Conservation (phyloP, 768 basidiomycete species). For the Collybia sp. region DNA sequence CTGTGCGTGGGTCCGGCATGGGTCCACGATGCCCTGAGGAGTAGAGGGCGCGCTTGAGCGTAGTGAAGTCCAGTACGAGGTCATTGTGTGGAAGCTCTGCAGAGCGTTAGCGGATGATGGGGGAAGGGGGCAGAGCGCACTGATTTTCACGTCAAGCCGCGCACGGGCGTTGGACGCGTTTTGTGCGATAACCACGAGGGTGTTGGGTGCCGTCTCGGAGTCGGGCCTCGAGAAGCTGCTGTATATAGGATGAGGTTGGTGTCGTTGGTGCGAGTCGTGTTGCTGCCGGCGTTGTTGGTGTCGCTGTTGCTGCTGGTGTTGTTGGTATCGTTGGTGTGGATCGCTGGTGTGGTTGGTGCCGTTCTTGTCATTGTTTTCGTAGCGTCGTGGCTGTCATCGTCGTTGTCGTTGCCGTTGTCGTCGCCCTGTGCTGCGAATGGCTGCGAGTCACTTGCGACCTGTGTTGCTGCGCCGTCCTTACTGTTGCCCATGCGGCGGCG, state of each 20-base stretch:
- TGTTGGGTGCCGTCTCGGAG: slow-evolving; percentile 65
- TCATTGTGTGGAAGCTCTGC: slow-evolving; percentile 73
- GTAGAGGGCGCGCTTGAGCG: slow-evolving; percentile 62
- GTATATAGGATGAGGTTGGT: slow-evolving; percentile 7
- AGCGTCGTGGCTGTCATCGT: no score
- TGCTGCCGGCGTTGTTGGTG: no score
- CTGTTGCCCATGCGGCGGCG: no score
- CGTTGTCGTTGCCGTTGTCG: no score
- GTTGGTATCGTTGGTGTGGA: no score
- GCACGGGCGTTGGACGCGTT: slow-evolving; percentile 48
- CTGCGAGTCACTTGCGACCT: no score
- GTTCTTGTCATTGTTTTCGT: no score
- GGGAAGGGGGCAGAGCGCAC: slow-evolving; percentile 34
- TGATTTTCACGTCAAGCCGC: slow-evolving; percentile 74
- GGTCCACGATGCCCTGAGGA: slow-evolving; percentile 47
- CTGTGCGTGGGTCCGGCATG: slow-evolving; percentile 60
- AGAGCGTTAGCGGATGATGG: not conserved
- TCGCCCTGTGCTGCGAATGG: no score
- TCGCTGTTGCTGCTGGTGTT: no score
- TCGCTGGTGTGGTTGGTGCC: no score
- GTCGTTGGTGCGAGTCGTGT: no score
- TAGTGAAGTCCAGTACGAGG: slow-evolving; percentile 60
- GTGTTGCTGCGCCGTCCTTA: no score
- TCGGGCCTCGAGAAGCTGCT: slow-evolving; percentile 76
- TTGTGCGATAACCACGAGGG: slow-evolving; percentile 70